Evolutionary conservation across 208 protist species (phyloP).

Genomic region (Leishmania martiniquensis): DNA sequence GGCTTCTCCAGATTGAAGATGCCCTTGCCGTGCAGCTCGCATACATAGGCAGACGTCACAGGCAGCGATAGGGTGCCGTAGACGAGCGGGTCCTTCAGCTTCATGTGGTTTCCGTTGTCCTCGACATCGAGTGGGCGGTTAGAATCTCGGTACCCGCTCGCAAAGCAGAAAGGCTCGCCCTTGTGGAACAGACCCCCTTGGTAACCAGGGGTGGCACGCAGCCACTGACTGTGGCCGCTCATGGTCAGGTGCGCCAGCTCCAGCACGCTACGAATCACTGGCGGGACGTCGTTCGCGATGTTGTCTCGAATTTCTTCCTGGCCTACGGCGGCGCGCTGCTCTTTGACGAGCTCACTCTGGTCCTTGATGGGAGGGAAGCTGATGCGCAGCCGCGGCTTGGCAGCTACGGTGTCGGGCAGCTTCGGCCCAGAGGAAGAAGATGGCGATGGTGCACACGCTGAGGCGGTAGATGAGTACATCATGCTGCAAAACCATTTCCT

Average conservation of each 20-base stretch:
- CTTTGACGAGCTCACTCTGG: slow-evolving; percentile 41
- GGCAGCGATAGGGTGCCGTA: slow-evolving; percentile 73
- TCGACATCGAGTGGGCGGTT: slow-evolving; percentile 67
- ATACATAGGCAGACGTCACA: slow-evolving; percentile 76
- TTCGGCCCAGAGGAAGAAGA: background rate
- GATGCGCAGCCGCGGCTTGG: slow-evolving; percentile 43
- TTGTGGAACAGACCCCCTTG: slow-evolving; percentile 82
- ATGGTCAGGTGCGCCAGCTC: slow-evolving; percentile 79
- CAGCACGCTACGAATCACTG: slow-evolving; percentile 82
- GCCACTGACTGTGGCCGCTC: slow-evolving; percentile 80
- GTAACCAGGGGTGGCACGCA: slow-evolving; percentile 74
- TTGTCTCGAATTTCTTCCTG: slow-evolving; percentile 58
- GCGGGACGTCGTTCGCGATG: slow-evolving; percentile 73
- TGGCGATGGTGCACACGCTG: background rate
- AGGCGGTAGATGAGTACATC: background rate
- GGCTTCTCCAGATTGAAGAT: slow-evolving; percentile 64
- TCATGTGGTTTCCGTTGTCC: slow-evolving; percentile 89
- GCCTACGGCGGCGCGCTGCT: slow-evolving; percentile 48
- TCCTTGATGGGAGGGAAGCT: slow-evolving; percentile 75
- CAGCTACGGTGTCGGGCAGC: background rate
- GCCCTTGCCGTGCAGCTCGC: slow-evolving; percentile 70
- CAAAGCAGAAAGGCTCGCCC: slow-evolving; percentile 79
- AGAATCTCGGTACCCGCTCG: slow-evolving; percentile 79
- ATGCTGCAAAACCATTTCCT: background rate
- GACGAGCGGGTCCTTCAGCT: slow-evolving; percentile 78